Evolutionary conservation across 805 yeast species (phyloP).

Genomic region (Ogataea wickerhamii): DNA sequence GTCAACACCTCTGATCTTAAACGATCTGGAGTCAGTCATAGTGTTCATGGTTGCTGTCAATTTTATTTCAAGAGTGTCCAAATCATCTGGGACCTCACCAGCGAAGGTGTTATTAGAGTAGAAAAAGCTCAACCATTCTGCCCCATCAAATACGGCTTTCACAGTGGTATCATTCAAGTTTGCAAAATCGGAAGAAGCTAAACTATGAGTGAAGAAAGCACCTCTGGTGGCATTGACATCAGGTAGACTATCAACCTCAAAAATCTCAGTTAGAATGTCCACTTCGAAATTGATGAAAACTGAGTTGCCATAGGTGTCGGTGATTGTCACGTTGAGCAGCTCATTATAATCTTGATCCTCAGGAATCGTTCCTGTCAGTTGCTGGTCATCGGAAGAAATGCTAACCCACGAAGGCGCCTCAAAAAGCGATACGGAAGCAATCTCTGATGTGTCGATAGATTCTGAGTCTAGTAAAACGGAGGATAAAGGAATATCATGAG

Average conservation of each 20-base stretch:
- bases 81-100: conserved; percentile 61
- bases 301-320: conserved; percentile 58
- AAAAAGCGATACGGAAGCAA: conserved; percentile 48
- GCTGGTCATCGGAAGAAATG: conserved; percentile 36
- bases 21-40: conserved; percentile 37
- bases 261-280: conserved; percentile 49
- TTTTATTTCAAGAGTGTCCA: conserved; percentile 38
- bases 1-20: conserved; percentile 53
- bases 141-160: conserved; percentile 39
- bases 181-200: conserved; percentile 55
- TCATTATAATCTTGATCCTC: conserved; percentile 35
- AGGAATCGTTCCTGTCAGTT: conserved; percentile 57
- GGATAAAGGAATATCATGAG: conserved; percentile 57
- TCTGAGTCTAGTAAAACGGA: conserved; percentile 63
- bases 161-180: conserved; percentile 49
- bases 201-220: conserved; percentile 52
- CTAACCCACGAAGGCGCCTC: conserved; percentile 61
- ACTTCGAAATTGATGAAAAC: conserved; percentile 57
- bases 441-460: conserved; percentile 44
- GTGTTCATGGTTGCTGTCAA: conserved; percentile 40
- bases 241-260: conserved; percentile 50
- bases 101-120: conserved; percentile 56
- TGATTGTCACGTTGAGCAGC: conserved; percentile 51
- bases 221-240: conserved; percentile 68
- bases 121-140: conserved; percentile 67